A percentile compares a stretch with the other conserved stretches of the same genome.
These are phyloP conservation scores for Lepidium africanum DNA, from an alignment of 345 rosid genomes.

Conservation along the genomic window DNA sequence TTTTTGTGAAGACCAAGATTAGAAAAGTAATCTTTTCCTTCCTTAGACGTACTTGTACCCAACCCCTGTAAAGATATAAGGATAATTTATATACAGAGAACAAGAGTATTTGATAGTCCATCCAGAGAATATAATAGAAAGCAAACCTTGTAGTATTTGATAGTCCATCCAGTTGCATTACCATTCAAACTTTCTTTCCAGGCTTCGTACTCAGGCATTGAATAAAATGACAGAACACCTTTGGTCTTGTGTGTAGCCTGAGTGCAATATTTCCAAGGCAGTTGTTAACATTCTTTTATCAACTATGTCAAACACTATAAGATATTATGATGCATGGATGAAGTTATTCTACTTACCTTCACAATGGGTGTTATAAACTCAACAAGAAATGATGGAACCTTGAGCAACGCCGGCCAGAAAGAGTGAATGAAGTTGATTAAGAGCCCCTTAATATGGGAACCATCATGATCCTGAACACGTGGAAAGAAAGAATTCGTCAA, in stretches of 20 bases:
- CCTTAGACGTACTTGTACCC: slow-evolving; percentile 80
- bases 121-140: background rate
- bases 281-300: background rate
- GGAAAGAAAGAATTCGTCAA: background rate
- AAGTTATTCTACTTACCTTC: slow-evolving; percentile 45
- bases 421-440: slow-evolving; percentile 88
- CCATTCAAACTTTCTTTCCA: slow-evolving; percentile 76
- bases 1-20: slow-evolving; percentile 60
- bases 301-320: background rate
- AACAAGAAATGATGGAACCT: slow-evolving; percentile 75
- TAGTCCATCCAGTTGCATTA: slow-evolving; percentile 70
- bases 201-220: slow-evolving; percentile 87
- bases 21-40: slow-evolving; percentile 71
- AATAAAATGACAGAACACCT: slow-evolving; percentile 52
- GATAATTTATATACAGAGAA: background rate
- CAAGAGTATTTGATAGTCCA: background rate
- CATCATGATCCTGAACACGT: slow-evolving; percentile 84
- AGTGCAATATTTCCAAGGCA: background rate
- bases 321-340: background rate
- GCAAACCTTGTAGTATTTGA: slow-evolving; percentile 95
- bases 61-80: slow-evolving; percentile 48
- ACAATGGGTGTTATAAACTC: slow-evolving; percentile 96
- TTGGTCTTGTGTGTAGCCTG: slow-evolving; percentile 66
- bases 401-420: slow-evolving; percentile 94
- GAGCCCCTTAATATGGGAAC: slow-evolving; percentile 94